phyloP scores from a whole-genome alignment of 768 basidiomycete genomes.

The Podaxis sp. region DNA sequence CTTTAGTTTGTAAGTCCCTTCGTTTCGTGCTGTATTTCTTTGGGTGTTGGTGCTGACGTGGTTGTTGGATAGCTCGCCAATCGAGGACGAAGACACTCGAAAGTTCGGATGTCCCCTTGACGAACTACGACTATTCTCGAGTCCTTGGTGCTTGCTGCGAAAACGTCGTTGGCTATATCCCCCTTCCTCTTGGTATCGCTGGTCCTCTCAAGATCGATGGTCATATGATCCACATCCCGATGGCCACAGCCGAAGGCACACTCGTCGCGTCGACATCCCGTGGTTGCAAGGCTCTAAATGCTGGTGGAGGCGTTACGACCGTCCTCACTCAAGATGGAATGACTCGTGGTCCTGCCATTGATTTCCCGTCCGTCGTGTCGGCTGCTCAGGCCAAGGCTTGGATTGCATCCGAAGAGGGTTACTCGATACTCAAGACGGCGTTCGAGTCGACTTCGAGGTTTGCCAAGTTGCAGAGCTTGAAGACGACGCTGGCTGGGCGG shows the following conservation, averaged over 20 bases:
- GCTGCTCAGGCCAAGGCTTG: slow-evolving; percentile 86
- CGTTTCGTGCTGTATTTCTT: background rate
- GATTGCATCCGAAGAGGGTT: slow-evolving; percentile 83
- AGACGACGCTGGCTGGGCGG: slow-evolving; percentile 89
- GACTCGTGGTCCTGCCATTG: slow-evolving; percentile 98
- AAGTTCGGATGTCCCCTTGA: slow-evolving; percentile 74
- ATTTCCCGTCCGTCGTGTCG: slow-evolving; percentile 79
- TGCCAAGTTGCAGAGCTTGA: slow-evolving; percentile 80
- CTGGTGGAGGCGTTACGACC: slow-evolving; percentile 92
- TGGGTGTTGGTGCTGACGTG: slow-evolving; percentile 5
- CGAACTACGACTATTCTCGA: slow-evolving; percentile 88
- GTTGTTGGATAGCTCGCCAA: slow-evolving; percentile 63
- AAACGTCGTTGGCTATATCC: slow-evolving; percentile 97
- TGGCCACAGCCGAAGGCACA: slow-evolving; percentile 99
- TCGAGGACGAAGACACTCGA: slow-evolving; percentile 85
- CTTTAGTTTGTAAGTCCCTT: slow-evolving; percentile 77
- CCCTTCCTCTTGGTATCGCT: slow-evolving; percentile 93
- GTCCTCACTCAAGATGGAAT: slow-evolving; percentile 91
- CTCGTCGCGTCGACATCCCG: slow-evolving; percentile 96
- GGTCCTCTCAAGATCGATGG: slow-evolving; percentile 94
- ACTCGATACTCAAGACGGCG: slow-evolving; percentile 68
- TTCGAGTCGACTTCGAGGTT: slow-evolving; percentile 97
- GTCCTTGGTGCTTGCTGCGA: slow-evolving; percentile 98
- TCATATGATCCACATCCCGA: slow-evolving; percentile 82
- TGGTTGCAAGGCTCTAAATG: slow-evolving; percentile 96